Percentiles rank a stretch among this genome's conserved stretches.
Evolutionary conservation across 495 filamentous ascomycete genomes (phyloP).

Genomic region (Penicillium soppii): DNA sequence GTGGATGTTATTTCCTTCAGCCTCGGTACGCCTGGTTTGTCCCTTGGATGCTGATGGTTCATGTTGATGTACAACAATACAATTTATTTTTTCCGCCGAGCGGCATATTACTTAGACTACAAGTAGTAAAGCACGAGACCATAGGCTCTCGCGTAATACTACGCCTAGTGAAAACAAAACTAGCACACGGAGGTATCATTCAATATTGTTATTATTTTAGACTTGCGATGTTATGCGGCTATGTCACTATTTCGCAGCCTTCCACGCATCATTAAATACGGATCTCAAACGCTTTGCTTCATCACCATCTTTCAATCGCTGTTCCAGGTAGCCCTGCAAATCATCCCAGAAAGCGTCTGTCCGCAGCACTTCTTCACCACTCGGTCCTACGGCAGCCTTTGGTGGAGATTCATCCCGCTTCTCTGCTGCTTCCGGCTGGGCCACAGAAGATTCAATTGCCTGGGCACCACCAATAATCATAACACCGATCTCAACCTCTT

Average conservation of each 20-base stretch:
- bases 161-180: no score
- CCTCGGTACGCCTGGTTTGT: background rate
- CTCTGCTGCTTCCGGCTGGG: slow-evolving; percentile 32
- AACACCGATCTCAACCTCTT: slow-evolving; percentile 67
- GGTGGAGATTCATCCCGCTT: slow-evolving; percentile 30
- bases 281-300: slow-evolving; percentile 61
- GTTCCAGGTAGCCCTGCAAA: slow-evolving; percentile 74
- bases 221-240: background rate
- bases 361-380: slow-evolving; percentile 58
- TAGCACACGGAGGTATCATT: background rate
- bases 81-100: background rate
- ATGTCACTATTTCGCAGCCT: slow-evolving; percentile 18
- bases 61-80: slow-evolving; percentile 14
- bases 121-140: background rate
- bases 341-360: slow-evolving; percentile 86
- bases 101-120: background rate
- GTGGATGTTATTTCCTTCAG: background rate
- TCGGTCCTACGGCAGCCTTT: slow-evolving; percentile 53
- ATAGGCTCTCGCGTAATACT: no score
- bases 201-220: slow-evolving; percentile 3
- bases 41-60: background rate
- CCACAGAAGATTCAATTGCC: slow-evolving; percentile 24
- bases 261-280: slow-evolving; percentile 73
- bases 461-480: slow-evolving; percentile 77
- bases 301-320: slow-evolving; percentile 70